Evolutionary conservation across 129 eudicot species (phyloP).

Genomic region (Tagetes patula): DNA sequence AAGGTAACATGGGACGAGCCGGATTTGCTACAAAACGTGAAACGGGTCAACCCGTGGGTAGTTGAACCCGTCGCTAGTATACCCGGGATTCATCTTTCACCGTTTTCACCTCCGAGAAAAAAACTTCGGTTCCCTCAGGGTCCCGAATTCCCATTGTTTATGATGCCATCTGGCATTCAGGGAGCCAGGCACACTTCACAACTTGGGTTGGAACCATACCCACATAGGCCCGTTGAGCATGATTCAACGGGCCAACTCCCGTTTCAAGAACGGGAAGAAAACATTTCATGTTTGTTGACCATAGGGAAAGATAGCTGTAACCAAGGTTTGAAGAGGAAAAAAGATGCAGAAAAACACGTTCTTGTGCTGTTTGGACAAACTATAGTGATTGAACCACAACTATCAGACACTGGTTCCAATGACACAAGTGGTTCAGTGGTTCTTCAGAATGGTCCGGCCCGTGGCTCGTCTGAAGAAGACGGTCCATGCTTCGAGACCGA

Average conservation of each 20-base stretch:
- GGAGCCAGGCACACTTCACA: conserved; percentile 96
- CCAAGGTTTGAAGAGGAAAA: conserved; percentile 27
- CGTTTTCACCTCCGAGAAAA: conserved; percentile 80
- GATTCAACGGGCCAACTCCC: conserved; percentile 19
- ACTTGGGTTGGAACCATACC: conserved; percentile 37
- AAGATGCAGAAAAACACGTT: conserved; percentile 32
- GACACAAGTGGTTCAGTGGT: conserved; percentile 50
- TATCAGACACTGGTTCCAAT: conserved; percentile 48
- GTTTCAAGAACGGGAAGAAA: conserved; percentile 35
- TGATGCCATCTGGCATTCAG: conserved; percentile 78
- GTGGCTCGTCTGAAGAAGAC: conserved; percentile 52
- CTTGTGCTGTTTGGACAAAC: conserved; percentile 73
- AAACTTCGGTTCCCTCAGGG: conserved; percentile 64
- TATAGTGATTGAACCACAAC: conserved; percentile 63
- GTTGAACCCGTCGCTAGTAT: conserved; percentile 77
- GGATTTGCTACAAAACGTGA: conserved; percentile 82
- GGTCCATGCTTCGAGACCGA: conserved; percentile 44
- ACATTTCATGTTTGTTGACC: conserved; percentile 52
- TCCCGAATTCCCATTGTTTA: conserved; percentile 54
- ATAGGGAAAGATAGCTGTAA: conserved; percentile 42
- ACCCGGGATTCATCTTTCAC: conserved; percentile 67
- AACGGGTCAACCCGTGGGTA: conserved; percentile 89
- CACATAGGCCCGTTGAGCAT: conserved; percentile 29
- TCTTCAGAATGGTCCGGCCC: conserved; percentile 45
- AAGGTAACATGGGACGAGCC: conserved; percentile 99